phyloP scores from a whole-genome alignment of 108 stramenopile genomes.

The Nitzschia sp. region DNA sequence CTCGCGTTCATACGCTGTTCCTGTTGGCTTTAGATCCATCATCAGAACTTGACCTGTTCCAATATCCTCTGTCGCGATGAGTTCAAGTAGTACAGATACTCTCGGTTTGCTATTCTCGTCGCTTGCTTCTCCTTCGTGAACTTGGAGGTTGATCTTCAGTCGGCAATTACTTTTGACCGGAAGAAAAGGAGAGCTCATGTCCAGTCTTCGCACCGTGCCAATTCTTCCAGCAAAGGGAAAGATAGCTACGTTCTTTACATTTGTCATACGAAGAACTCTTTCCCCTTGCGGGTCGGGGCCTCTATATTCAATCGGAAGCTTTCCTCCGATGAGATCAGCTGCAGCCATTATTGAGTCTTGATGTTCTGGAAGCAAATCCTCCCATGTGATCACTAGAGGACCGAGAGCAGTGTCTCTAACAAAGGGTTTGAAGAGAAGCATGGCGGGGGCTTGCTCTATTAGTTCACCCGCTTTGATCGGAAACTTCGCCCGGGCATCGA shows the following conservation, averaged over 20 bases:
- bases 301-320: slow-evolving; percentile 35
- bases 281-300: slow-evolving; percentile 27
- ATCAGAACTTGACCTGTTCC: not conserved
- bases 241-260: slow-evolving; percentile 25
- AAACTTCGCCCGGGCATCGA: slow-evolving; percentile 36
- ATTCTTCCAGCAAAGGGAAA: slow-evolving; percentile 44
- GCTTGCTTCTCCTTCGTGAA: not conserved
- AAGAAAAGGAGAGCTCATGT: too few species aligned
- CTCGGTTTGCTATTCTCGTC: not conserved
- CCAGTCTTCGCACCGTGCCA: slow-evolving; percentile 34
- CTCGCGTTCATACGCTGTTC: not conserved
- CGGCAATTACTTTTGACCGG: not conserved
- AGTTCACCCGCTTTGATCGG: slow-evolving; percentile 21
- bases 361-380: slow-evolving; percentile 22
- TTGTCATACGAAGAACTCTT: slow-evolving; percentile 6
- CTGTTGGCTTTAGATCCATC: not conserved
- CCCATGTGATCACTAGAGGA: slow-evolving; percentile 38
- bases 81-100: not conserved
- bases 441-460: slow-evolving; percentile 29
- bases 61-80: not conserved
- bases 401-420: slow-evolving; percentile 22
- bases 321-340: slow-evolving; percentile 1
- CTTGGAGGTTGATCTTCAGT: not conserved
- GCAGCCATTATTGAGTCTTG: slow-evolving; percentile 13
- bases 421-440: slow-evolving; percentile 27